Base-by-base conservation (phyloP, 371 early-diverging fungal genomes). In the Parasitella parasitica region DNA sequence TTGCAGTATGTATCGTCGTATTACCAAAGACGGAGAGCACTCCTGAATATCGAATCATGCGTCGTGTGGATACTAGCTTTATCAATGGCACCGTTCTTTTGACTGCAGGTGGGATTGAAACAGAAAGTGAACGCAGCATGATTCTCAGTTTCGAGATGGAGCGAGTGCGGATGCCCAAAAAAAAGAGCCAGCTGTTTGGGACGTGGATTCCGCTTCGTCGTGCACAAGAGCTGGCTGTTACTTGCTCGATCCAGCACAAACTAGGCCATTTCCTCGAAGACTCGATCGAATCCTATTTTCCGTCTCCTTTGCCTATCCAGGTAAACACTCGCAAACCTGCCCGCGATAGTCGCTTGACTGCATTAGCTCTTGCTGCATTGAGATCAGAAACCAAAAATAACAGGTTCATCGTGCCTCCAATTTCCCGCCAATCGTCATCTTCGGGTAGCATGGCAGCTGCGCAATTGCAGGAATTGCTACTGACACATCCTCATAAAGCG, bases 121-220 rank as follows among this genome's bases (percentile, higher is more conserved):
- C 92, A 8, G 94, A 94, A 50, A 85, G 89, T 35, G 95, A 96
- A 63, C 87, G 91, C 9, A 91, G 90, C 64, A 91, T 94, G 62
- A 88, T 94, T 18, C 79, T 96, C 27, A 91, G 92, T 55, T 84
- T 96, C 67, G 94, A 96, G 59, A 86, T 93, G 54, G 89, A 88
- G 28, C 83, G 93, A 30, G 84, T 91, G 34, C 90, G 94, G 37
- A 84, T 89, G 67, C 87, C 91, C 4, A 84, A 88, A 58, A 84
- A 84, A 39, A 87, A 85, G 32, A 88, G 89, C 35, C 75, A 79
- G 38, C 70, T 95, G 32, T 88, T 86, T 59, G 96, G 96, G 24
- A 94, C 94, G 0, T 96, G 96, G 96, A 91, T 96, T 50, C 96
- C 96, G 3, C 73, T 96, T 20, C 78, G 86, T 1, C 88, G 96